Evolutionary conservation across 768 basidiomycete species (phyloP).

Genomic region (Termitomyces heimii): DNA sequence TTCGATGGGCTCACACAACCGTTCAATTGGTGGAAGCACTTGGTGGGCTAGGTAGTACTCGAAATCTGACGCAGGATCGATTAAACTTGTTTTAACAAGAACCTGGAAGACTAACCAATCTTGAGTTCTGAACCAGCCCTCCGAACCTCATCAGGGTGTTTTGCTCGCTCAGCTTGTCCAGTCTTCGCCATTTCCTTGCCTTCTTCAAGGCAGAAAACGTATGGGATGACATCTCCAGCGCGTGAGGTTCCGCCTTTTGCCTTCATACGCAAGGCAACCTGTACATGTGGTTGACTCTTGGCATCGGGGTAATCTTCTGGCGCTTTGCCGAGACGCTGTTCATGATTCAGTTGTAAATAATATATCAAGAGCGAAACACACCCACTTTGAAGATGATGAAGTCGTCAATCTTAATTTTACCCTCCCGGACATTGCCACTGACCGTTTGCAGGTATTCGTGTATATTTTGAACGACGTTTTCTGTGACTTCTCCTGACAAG

Average conservation of each 20-base stretch:
- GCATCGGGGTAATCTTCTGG: conserved; percentile 96
- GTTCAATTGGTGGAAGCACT: conserved; percentile 90
- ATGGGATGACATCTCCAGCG: conserved; percentile 90
- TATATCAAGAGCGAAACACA: neutral
- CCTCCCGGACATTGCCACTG: conserved; percentile 72
- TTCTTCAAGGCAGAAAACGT: conserved; percentile 83
- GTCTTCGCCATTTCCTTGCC: conserved; percentile 67
- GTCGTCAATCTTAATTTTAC: conserved; percentile 81
- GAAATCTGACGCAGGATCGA: conserved; percentile 51
- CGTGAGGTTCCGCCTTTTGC: conserved; percentile 74
- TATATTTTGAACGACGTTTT: conserved; percentile 83
- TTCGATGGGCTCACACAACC: conserved; percentile 93
- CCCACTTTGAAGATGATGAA: conserved; percentile 91
- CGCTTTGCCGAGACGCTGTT: conserved; percentile 89
- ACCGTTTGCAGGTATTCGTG: conserved; percentile 84
- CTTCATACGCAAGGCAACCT: conserved; percentile 91
- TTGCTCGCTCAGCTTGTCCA: conserved; percentile 84
- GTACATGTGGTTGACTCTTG: conserved; percentile 94
- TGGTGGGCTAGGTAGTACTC: conserved; percentile 90
- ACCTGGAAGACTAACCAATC: conserved; percentile 51
- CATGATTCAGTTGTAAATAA: neutral
- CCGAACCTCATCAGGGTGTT: conserved; percentile 89
- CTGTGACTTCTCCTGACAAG: conserved; percentile 86
- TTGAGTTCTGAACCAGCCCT: conserved; percentile 57
- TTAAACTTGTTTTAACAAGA: neutral